Base-by-base conservation (phyloP, 2,329 filamentous ascomycete genomes). In the Cladosporium sp. region DNA sequence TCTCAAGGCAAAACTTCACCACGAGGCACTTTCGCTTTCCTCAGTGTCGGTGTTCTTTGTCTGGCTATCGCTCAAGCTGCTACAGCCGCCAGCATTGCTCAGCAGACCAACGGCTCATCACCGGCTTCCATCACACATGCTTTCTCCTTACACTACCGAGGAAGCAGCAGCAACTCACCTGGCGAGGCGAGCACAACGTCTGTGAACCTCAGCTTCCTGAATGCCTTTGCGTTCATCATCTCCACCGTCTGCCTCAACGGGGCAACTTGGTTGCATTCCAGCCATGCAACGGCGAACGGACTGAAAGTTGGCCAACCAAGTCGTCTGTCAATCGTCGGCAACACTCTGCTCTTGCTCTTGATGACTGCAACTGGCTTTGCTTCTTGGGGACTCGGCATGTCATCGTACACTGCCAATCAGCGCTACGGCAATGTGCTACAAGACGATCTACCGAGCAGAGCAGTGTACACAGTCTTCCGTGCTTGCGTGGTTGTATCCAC, bases 211-310 rank as follows among this genome's bases (percentile, higher is more conserved):
- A 59, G 59, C 44, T 66, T 64, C 41, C 24, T 58, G 10, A 64
- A 41, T 21, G 59, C 59, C n/a, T 51, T 66, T 26, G 60, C 59
- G 5, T 52, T 62, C 54, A 66, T 66, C 59, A 36, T 66, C 54
- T 64, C 58, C 28, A 64, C 65, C 24, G 47, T 61, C 41, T 26
- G 54, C n/a, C 32, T 66, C 24, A 66, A 64, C 52, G 65, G 65
- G 30, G 65, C 49, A 4, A 60, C 64, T 15, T 66, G 65, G 65
- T 26, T 66, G 15, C 60, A 66, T 44, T 52, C 59, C 7, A 52
- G 38, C 15, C 65, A 66, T 34, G 59, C 55, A 15, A 59, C 54
- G 2, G 14, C 41, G 21, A 66, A 66, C 34, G 65, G 65, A 24
- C 54, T 61, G 7, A 52, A 30, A 18, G 30, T 64, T 21, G 44